Evolutionary conservation across 208 protist species (phyloP), one percentile per base, ranked within the genome.

Genomic region (Balamuthia mandrillaris): DNA sequence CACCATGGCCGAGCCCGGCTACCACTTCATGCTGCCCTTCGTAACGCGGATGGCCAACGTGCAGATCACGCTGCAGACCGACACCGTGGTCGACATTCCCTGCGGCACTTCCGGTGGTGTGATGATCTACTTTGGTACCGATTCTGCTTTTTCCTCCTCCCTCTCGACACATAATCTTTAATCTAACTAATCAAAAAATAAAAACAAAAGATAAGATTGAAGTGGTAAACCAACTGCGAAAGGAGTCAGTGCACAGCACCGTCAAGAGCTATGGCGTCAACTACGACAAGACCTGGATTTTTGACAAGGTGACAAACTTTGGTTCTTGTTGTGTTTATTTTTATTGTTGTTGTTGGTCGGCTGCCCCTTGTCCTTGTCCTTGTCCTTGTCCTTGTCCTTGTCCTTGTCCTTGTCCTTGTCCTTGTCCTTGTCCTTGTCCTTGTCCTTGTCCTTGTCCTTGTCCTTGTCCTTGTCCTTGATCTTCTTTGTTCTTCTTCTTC

Each of bases 41-140:
- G 33, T 84, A 7, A 84, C 41, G 9, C n/a, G 16, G 27, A 35
- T 52, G 1, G 58, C 42, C 42, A 52, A 56, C 42, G 37, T 84
- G 58, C 78, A 84, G 47, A 45, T 41, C 2, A 84, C 78, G 37
- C 56, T 84, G 78, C 78, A 84, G 24, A 84, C 78, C 7, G 78
- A 84, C 58, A 72, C 47, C 0, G 52, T 82, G 33, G 35, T 29
- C 3, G 47, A 60, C 39, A 65, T 82, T 27, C 75, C 75, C 7
- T 82, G 75, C 75, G 75, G 75, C 31, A 82, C 75, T 9, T 60
- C 33, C 5, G 52, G 75, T 16, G 75, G 75, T 10, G 75, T 82
- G 9, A 65, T 82, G 75, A 60, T 82, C 75, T 60, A 47, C 44
- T 82, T 82, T 42, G 65, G 65, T 75, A 0, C 42, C 24, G 14